A percentile compares a stretch with the other conserved stretches of the same genome.
These are phyloP conservation scores for Centrapalus pauciflorus DNA, from an alignment of 129 eudicot species.

Conservation along the genomic window DNA sequence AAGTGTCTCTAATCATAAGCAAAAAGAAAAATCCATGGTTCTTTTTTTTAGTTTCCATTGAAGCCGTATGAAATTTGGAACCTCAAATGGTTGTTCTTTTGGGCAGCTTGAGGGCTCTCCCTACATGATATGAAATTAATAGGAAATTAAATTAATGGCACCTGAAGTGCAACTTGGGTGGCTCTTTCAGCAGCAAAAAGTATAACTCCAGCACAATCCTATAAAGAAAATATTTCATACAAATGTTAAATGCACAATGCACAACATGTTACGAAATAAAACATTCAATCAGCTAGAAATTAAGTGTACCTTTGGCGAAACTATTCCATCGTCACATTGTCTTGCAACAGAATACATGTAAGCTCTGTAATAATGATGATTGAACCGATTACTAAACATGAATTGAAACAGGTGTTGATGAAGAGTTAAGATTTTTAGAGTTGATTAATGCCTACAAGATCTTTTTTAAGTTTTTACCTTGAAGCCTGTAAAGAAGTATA, in stretches of 20 bases:
- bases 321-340: constrained; percentile 75
- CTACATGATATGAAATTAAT: neutral
- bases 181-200: constrained; percentile 94
- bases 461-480: constrained; percentile 42
- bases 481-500: constrained; percentile 91
- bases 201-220: constrained; percentile 97
- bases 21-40: too few relatives aligned
- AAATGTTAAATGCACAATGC: neutral
- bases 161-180: constrained; percentile 98
- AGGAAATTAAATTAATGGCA: constrained; percentile 21
- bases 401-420: neutral
- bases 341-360: constrained; percentile 91
- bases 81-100: too few relatives aligned
- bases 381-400: neutral
- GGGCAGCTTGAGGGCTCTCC: too few relatives aligned
- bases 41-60: too few relatives aligned
- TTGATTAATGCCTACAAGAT: too few relatives aligned
- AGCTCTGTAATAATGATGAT: constrained; percentile 53
- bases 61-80: too few relatives aligned
- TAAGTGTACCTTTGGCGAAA: constrained; percentile 69
- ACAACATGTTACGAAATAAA: neutral
- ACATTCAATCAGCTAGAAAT: neutral
- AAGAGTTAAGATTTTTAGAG: neutral
- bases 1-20: too few relatives aligned
- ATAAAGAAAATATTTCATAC: neutral